These are phyloP conservation scores for Cyclotella choctawhatcheeana DNA, from an alignment of 108 stramenopile species.

Conservation along the genomic window DNA sequence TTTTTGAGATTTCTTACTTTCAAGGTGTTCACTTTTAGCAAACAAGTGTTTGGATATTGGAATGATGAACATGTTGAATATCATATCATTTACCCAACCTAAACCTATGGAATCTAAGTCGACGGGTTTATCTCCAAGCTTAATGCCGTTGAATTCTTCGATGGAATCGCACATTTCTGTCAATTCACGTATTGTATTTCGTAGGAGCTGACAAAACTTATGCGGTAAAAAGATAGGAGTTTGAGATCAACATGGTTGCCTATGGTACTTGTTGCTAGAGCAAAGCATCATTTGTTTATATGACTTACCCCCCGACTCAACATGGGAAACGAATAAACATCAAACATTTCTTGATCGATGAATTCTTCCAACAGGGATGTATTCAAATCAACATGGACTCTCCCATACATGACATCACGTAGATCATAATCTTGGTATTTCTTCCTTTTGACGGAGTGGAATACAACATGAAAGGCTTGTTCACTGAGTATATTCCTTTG, in stretches of 20 bases:
- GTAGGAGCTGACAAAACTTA: conserved; percentile 34
- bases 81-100: conserved; percentile 74
- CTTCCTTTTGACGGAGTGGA: conserved; percentile 25
- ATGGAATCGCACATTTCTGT: conserved; percentile 27
- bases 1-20: conserved; percentile 2
- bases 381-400: conserved; percentile 58
- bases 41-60: conserved; percentile 74
- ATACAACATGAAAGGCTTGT: conserved; percentile 37
- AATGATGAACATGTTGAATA: conserved; percentile 70
- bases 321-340: conserved; percentile 80
- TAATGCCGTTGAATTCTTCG: conserved; percentile 26
- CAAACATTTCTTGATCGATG: conserved; percentile 75
- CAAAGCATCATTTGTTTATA: too few species aligned
- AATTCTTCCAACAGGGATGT: conserved; percentile 55
- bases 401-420: conserved; percentile 59
- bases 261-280: too few species aligned
- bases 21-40: conserved; percentile 48
- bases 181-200: conserved; percentile 32
- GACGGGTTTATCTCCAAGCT: conserved; percentile 47
- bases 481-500: conserved; percentile 27
- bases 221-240: neutral
- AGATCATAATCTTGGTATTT: conserved; percentile 22
- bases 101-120: conserved; percentile 76
- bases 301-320: conserved; percentile 49
- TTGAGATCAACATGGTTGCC: conserved; percentile 26